Evolutionary conservation across 257 asterid genomes (phyloP).

Genomic region (Salvia splendens): DNA sequence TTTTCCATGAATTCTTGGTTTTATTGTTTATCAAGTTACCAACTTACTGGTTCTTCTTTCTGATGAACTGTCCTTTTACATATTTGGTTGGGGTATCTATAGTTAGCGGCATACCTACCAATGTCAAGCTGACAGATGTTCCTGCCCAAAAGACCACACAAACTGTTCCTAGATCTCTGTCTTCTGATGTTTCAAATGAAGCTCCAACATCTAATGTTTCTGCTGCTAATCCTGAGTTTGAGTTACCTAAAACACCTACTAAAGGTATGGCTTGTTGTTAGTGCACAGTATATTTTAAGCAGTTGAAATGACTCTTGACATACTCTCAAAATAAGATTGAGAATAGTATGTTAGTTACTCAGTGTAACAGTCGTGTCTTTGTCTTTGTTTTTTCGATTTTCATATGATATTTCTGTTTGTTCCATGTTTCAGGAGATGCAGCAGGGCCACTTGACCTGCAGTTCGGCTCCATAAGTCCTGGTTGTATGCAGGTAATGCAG

Average conservation of each 20-base stretch:
- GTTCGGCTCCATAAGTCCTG: constrained; percentile 92
- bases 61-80: not conserved
- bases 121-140: constrained; percentile 40
- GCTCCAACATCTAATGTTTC: constrained; percentile 52
- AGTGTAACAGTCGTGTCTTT: not conserved
- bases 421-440: constrained; percentile 58
- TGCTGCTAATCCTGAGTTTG: constrained; percentile 44
- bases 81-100: constrained; percentile 41
- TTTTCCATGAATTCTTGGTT: not conserved
- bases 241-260: constrained; percentile 50
- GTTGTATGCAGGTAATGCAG: constrained; percentile 68
- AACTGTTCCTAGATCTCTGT: constrained; percentile 52
- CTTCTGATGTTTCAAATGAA: constrained; percentile 48
- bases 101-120: constrained; percentile 37
- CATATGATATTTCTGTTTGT: constrained; percentile 31
- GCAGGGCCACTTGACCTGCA: constrained; percentile 68
- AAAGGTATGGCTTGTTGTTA: constrained; percentile 47
- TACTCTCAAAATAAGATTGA: not conserved
- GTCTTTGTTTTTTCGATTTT: constrained; percentile 4
- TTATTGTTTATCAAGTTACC: not conserved
- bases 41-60: not conserved
- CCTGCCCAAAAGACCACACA: constrained; percentile 47
- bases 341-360: not conserved
- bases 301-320: not conserved
- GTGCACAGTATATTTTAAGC: not conserved